Evolutionary conservation across 129 eudicot genomes (phyloP), one percentile per base, ranked within the genome.

Genomic region (Tagetes patula): DNA sequence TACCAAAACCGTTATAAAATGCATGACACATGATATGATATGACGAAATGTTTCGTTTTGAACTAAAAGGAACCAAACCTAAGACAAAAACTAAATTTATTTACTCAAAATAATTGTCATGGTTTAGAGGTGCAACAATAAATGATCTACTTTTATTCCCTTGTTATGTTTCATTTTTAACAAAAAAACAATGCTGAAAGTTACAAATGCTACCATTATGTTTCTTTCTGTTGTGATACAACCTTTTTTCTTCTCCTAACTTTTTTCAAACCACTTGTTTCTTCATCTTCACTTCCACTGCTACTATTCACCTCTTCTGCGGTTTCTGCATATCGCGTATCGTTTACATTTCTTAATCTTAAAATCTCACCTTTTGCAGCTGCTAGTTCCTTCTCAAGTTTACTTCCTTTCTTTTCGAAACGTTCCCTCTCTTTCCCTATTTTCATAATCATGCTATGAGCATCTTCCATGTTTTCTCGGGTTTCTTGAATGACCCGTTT

Each of bases 331-430:
- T 69, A 20, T 41, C 59, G 70, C 14, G 49, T 31, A 20, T 20
- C 27, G 27, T 20, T 20, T 52, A 71, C 77, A 56, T 74, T 83
- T 75, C 89, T 78, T 41, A 88, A 43, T 32, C 89, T 78, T 78
- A 88, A 76, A 31, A 94, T 84, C 65, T 90, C 99, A 5, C 99
- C 96, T 75, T 94, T 90, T 3, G 97, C 93, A 9, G 87, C 85
- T 1, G 89, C 96, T 77, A 91, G 63, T 72, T 86, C 96, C 41
- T 85, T 85, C 79, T 90, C 99, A 0, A 90, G 84, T 76, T 80
- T 90, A 65, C 71, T 82, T 46, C 76, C 85, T 76, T 73, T 90
- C 70, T 81, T 88, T 46, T 79, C 88, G 65, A 81, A 71, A 70
- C 8, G 78, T 75, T 94, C 96, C 64, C 86, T 77, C 73, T 94